phyloP scores from a whole-genome alignment of 768 basidiomycete genomes.

The Boletus eberwhitei region DNA sequence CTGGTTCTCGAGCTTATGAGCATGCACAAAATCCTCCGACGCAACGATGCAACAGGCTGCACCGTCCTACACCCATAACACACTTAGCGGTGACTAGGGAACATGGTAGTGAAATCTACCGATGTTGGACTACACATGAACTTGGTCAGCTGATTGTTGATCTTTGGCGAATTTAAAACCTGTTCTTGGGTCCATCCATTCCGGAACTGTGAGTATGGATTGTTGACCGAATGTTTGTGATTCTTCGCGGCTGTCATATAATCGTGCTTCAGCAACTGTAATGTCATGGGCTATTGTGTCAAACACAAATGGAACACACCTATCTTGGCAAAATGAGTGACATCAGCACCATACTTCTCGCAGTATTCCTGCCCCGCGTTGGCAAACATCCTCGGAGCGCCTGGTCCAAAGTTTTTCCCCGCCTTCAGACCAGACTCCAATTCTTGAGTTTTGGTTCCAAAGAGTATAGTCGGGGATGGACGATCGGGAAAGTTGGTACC shows the following conservation, averaged over 20 bases:
- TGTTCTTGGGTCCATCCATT: slow-evolving; percentile 75
- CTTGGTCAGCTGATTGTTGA: slow-evolving; percentile 72
- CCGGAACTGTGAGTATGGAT: slow-evolving; percentile 85
- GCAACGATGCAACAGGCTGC: slow-evolving; percentile 76
- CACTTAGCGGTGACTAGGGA: neutral
- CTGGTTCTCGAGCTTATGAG: slow-evolving; percentile 74
- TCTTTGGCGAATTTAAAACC: slow-evolving; percentile 60
- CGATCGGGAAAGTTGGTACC: slow-evolving; percentile 61
- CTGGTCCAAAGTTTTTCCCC: slow-evolving; percentile 66
- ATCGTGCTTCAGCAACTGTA: slow-evolving; percentile 1
- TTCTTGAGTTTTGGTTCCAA: slow-evolving; percentile 42
- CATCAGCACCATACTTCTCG: slow-evolving; percentile 62
- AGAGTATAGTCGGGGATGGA: slow-evolving; percentile 44
- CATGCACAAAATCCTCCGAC: slow-evolving; percentile 74
- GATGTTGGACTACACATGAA: slow-evolving; percentile 89
- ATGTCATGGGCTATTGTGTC: neutral
- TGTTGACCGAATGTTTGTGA: slow-evolving; percentile 76
- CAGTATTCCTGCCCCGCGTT: slow-evolving; percentile 77
- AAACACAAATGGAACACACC: slow-evolving; percentile 39
- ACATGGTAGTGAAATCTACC: slow-evolving; percentile 32
- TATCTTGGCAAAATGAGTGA: slow-evolving; percentile 72
- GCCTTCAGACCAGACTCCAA: slow-evolving; percentile 42
- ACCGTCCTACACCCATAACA: slow-evolving; percentile 50
- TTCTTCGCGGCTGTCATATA: slow-evolving; percentile 69
- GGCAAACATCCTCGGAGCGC: slow-evolving; percentile 70